phyloP scores from a whole-genome alignment of 2,329 filamentous ascomycete species.

The Coleophoma eucalyptorum region DNA sequence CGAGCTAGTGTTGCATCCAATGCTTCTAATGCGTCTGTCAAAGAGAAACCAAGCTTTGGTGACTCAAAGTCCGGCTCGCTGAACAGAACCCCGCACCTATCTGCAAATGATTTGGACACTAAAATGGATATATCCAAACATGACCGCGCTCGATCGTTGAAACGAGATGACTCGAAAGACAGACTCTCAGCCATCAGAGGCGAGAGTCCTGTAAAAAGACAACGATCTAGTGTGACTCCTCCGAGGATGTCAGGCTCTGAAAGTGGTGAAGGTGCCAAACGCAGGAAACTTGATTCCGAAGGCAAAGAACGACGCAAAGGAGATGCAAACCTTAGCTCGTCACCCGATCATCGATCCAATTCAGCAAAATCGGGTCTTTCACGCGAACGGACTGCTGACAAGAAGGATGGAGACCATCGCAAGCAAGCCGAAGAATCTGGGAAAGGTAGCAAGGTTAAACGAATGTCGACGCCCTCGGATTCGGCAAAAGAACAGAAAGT shows the following conservation, averaged over 20 bases:
- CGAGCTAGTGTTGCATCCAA: slow-evolving; percentile 55
- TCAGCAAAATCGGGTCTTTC: slow-evolving; percentile 12
- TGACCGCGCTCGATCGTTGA: slow-evolving; percentile 56
- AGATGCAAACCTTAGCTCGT: slow-evolving; percentile 19
- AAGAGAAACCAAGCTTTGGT: slow-evolving; percentile 41
- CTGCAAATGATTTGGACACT: slow-evolving; percentile 13
- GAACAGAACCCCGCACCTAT: slow-evolving; percentile 28
- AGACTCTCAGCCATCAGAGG: slow-evolving; percentile 41
- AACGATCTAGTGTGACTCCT: slow-evolving; percentile 55
- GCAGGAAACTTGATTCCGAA: slow-evolving; percentile 53
- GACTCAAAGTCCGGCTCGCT: slow-evolving; percentile 47
- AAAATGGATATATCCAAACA: slow-evolving; percentile 18
- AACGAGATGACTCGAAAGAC: slow-evolving; percentile 58
- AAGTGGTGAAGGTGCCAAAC: slow-evolving; percentile 46
- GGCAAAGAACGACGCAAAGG: slow-evolving; percentile 12
- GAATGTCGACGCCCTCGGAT: slow-evolving; percentile 4
- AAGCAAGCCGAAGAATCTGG: background rate
- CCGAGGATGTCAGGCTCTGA: slow-evolving; percentile 49
- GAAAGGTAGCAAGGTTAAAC: background rate
- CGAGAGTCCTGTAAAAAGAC: slow-evolving; percentile 53
- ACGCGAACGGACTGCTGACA: slow-evolving; percentile 11
- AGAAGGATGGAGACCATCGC: background rate
- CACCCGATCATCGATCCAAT: slow-evolving; percentile 19
- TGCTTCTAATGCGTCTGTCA: slow-evolving; percentile 43
- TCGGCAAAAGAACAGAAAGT: slow-evolving; percentile 6